Conservation (phyloP, 2,329 filamentous ascomycete species). For the Botrytis fabae region DNA sequence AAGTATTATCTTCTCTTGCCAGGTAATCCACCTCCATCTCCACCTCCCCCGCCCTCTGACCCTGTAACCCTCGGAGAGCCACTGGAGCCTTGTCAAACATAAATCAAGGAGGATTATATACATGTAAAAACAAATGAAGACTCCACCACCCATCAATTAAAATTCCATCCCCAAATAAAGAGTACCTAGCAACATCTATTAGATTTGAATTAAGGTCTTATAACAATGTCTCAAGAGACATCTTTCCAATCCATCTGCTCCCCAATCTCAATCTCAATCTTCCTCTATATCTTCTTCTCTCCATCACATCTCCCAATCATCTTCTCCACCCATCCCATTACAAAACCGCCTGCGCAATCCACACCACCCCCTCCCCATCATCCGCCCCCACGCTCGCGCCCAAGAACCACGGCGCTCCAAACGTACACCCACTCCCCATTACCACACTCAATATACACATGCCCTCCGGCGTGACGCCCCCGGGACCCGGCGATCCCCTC, state of each 20-base stretch:
- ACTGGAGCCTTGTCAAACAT: not conserved
- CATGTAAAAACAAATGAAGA: not conserved
- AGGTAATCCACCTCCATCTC: not conserved
- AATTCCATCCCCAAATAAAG: not conserved
- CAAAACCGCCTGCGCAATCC: slow-evolving; percentile 12
- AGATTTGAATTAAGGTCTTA: not conserved
- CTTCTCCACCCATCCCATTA: not conserved
- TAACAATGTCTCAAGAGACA: too few species aligned
- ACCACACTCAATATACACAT: not conserved
- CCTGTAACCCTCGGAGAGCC: not conserved
- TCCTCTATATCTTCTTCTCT: not conserved
- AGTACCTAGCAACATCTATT: not conserved
- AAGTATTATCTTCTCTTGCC: not conserved
- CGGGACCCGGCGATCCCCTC: not conserved
- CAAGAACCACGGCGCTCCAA: slow-evolving; percentile 20
- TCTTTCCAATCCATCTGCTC: not conserved
- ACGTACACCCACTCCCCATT: not conserved
- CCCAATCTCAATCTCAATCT: not conserved
- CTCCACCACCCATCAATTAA: not conserved
- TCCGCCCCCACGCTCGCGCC: not conserved
- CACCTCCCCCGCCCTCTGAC: not conserved
- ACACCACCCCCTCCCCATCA: slow-evolving; percentile 8
- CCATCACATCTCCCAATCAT: not conserved
- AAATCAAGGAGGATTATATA: not conserved
- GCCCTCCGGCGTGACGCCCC: not conserved